Base-by-base conservation (phyloP, 2,329 filamentous ascomycete species). In the Biscogniauxia sp. region DNA sequence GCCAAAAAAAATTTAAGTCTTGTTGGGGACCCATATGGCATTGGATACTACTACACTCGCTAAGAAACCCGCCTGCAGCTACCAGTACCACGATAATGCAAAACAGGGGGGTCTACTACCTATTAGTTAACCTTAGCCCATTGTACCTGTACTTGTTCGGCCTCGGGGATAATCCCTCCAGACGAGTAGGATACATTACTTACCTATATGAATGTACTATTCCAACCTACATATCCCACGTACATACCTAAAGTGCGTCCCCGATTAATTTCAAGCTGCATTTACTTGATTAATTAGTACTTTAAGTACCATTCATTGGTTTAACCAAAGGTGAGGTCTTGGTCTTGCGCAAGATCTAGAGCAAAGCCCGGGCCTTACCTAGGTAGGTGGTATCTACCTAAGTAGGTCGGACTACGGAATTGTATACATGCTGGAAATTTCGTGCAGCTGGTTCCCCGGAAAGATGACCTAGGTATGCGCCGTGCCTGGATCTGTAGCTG, bases 1-100 rank as follows among this genome's bases (percentile, higher is more conserved):
- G 69, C 65, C 72, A 71, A 70, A 68, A 67, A 73, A 69, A 67
- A 61, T 70, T 69, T 68, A 65, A 61, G 66, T 71, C 69, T 74
- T 73, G 72, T 74, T 73, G 73, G 73, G 72, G 68, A 71, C 77
- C 76, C 74, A 74, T 75, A 75, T 76, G 73, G 77, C n/a, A 73
- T 78, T 79, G 76, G 77, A 77, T 77, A 62, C 68, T 77, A 62
- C 68, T 62, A 69, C 66, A 67, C 66, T 65, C 68, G 67, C 63
- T 62, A 59, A 56, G 64, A 59, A 62, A 53, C 50, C 37, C 17
- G 28, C 55, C 51, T 32, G 59, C 56, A 55, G 56, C 62, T 65
- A 55, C 59, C 51, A 55, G 61, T 65, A 55, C 59, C 51, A 55
- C 23, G 60, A 20, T 61, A 60, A 15, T 57, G 54, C n/a, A 50